Percentiles rank a stretch among this genome's conserved stretches.
Evolutionary conservation across 805 yeast genomes (phyloP).

Genomic region (Suhomyces kilbournensis): DNA sequence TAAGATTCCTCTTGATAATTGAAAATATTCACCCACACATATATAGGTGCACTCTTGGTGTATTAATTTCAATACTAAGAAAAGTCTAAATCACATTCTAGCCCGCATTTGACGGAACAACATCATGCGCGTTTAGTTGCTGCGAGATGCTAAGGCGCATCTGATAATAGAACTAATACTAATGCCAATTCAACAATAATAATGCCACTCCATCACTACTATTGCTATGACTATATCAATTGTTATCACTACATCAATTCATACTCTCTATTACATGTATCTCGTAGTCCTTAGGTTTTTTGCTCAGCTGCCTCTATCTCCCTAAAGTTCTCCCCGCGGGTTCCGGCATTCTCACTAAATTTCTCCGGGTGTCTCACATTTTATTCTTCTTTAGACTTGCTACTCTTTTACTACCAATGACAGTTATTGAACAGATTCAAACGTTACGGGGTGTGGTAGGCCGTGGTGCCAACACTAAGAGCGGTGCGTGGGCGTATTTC

Average conservation of each 20-base stretch:
- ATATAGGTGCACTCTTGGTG: no score
- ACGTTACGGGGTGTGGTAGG: background rate
- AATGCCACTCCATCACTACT: no score
- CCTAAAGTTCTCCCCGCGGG: background rate
- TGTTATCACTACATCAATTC: no score
- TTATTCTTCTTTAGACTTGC: background rate
- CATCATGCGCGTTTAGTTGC: background rate
- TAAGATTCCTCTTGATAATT: no score
- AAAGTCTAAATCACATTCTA: background rate
- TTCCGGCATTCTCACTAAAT: background rate
- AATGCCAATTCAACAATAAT: no score
- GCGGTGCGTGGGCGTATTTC: background rate
- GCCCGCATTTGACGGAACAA: background rate
- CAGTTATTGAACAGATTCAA: background rate
- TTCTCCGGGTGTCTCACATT: background rate
- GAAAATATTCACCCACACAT: no score
- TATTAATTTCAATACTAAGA: no score
- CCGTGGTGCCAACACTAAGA: background rate
- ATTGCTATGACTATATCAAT: no score
- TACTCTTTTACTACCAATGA: background rate
- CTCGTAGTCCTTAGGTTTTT: no score
- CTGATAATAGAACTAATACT: no score
- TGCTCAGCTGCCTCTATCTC: no score
- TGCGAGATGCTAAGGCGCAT: background rate
- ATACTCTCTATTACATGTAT: no score